phyloP scores from a whole-genome alignment of 306 rosid genomes.

The Cucumis cinereus region DNA sequence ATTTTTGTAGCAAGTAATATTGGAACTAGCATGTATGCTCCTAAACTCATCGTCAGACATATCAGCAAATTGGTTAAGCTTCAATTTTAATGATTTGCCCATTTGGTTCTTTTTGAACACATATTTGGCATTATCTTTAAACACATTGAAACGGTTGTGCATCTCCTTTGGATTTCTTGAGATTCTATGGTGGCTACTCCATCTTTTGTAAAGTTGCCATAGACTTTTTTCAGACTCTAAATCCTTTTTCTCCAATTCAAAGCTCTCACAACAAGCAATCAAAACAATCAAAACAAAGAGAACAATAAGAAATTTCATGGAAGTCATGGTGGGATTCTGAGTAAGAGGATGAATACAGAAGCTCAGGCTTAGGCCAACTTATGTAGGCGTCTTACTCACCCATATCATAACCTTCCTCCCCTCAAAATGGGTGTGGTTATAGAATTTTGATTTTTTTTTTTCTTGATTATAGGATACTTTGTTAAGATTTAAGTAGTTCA shows the following conservation, averaged over 20 bases:
- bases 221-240: constrained; percentile 22
- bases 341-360: no score
- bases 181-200: constrained; percentile 30
- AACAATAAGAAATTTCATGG: background rate
- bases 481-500: no score
- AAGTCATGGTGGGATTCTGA: no score
- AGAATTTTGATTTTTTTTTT: no score
- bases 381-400: no score
- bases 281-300: constrained; percentile 7
- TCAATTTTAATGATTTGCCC: constrained; percentile 33
- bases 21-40: constrained; percentile 13
- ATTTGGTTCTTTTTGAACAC: constrained; percentile 29
- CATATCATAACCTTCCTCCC: no score
- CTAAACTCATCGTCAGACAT: constrained; percentile 28
- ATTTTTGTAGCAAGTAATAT: constrained; percentile 16
- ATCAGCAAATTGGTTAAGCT: constrained; percentile 32
- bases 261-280: constrained; percentile 20
- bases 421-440: no score
- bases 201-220: constrained; percentile 25
- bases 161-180: constrained; percentile 17
- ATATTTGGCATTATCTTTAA: constrained; percentile 28
- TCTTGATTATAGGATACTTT: no score
- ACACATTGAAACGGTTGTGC: constrained; percentile 30
- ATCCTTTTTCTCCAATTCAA: constrained; percentile 21
- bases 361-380: no score